Evolutionary conservation across 2,329 filamentous ascomycete species (phyloP).

Genomic region (Aspergillus neotritici): DNA sequence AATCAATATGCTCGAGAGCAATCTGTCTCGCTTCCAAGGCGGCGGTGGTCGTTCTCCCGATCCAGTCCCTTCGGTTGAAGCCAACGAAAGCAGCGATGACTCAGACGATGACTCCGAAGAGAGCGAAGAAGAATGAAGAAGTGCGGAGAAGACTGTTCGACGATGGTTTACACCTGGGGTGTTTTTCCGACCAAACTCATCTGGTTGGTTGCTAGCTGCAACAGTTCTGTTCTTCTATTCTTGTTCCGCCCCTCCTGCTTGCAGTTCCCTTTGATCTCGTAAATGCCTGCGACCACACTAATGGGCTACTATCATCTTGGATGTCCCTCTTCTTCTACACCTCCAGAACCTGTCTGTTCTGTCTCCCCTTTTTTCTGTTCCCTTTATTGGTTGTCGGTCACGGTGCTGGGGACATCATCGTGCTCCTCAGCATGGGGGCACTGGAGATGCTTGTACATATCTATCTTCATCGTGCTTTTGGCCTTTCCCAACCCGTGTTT

Average conservation of each 20-base stretch:
- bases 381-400: slow-evolving; percentile 6
- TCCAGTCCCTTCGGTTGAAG: slow-evolving; percentile 40
- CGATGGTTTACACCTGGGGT: neutral
- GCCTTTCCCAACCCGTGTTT: slow-evolving; percentile 6
- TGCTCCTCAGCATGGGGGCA: slow-evolving; percentile 6
- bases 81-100: slow-evolving; percentile 41
- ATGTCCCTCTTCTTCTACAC: no score
- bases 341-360: no score
- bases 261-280: no score
- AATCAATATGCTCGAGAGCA: slow-evolving; percentile 45
- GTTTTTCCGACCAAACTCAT: neutral
- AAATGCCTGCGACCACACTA: no score
- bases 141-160: neutral
- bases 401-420: slow-evolving; percentile 7
- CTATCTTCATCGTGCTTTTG: slow-evolving; percentile 6
- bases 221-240: no score
- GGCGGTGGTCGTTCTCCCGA: slow-evolving; percentile 39
- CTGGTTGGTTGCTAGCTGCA: no score
- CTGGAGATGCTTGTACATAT: slow-evolving; percentile 20
- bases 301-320: no score
- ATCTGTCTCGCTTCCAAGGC: slow-evolving; percentile 42
- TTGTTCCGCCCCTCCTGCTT: no score
- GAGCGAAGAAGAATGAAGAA: slow-evolving; percentile 44
- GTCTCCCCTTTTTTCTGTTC: slow-evolving; percentile 2
- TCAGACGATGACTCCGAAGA: slow-evolving; percentile 46